Evolutionary conservation across 1,284 basidiomycete genomes (phyloP).

Genomic region (Trametes pubescens): DNA sequence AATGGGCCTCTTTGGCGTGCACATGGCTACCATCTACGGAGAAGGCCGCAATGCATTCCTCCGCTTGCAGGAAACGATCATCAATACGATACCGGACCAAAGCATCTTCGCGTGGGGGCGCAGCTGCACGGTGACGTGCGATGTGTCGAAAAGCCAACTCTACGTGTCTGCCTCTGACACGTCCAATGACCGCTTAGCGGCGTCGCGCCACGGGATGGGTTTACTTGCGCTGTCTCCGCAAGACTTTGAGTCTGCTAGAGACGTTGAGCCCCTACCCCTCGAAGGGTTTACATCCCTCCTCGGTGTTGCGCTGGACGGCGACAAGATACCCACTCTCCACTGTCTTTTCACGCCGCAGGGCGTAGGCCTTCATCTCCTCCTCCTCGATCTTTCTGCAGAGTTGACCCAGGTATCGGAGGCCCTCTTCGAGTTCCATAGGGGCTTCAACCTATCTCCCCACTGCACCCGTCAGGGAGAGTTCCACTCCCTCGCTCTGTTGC

Average conservation of each 20-base stretch:
- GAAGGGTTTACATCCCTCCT: background rate
- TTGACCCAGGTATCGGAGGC: background rate
- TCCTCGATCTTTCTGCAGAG: background rate
- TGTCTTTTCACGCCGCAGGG: slow-evolving; percentile 1
- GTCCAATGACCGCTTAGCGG: background rate
- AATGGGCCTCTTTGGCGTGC: slow-evolving; percentile 24
- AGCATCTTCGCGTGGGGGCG: background rate
- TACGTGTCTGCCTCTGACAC: background rate
- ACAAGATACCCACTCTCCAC: background rate
- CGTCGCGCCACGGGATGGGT: background rate
- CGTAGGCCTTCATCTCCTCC: background rate
- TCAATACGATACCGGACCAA: slow-evolving; percentile 15
- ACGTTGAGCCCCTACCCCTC: background rate
- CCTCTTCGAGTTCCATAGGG: background rate
- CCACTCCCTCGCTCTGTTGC: background rate
- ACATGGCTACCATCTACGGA: slow-evolving; percentile 25
- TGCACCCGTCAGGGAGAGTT: background rate
- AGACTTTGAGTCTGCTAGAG: background rate
- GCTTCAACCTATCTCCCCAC: too few species aligned
- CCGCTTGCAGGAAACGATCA: slow-evolving; percentile 25
- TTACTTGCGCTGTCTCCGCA: background rate
- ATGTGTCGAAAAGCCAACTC: background rate
- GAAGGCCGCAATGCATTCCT: slow-evolving; percentile 23
- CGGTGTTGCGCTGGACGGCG: background rate
- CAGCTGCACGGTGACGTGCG: background rate